Conservation (phyloP, 2,329 filamentous ascomycete genomes). For the Alternaria triticina region DNA sequence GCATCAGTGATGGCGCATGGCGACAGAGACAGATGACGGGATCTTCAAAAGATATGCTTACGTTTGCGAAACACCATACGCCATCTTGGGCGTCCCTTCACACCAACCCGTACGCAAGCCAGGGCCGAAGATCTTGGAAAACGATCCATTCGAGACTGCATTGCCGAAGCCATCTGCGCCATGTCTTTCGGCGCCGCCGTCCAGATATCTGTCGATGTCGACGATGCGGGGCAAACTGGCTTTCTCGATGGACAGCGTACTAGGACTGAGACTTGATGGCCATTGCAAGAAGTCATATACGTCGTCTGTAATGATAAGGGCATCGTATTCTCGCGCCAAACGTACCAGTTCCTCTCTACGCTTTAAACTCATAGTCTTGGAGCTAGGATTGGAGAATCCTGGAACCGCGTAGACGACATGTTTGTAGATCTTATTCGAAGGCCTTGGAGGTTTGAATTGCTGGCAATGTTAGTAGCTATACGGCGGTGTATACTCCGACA, state of each 20-base stretch:
- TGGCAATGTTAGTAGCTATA: conserved; percentile 32
- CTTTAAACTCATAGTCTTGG: conserved; percentile 76
- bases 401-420: conserved; percentile 90
- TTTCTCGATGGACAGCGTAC: conserved; percentile 41
- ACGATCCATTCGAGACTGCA: conserved; percentile 83
- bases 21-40: background rate
- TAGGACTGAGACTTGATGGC: conserved; percentile 54
- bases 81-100: conserved; percentile 71
- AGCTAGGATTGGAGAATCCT: conserved; percentile 87
- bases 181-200: conserved; percentile 58
- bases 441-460: conserved; percentile 64
- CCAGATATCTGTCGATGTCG: conserved; percentile 75
- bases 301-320: conserved; percentile 85
- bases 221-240: conserved; percentile 72
- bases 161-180: conserved; percentile 74
- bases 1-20: background rate
- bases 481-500: accelerated
- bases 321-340: conserved; percentile 80
- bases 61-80: conserved; percentile 65
- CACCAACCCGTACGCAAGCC: conserved; percentile 89
- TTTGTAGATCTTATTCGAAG: conserved; percentile 78
- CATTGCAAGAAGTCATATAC: conserved; percentile 94
- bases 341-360: conserved; percentile 72
- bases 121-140: conserved; percentile 85
- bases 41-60: conserved; percentile 45